Evolutionary conservation across 257 asterid genomes (phyloP).

Genomic region (Capsicum chinense): DNA sequence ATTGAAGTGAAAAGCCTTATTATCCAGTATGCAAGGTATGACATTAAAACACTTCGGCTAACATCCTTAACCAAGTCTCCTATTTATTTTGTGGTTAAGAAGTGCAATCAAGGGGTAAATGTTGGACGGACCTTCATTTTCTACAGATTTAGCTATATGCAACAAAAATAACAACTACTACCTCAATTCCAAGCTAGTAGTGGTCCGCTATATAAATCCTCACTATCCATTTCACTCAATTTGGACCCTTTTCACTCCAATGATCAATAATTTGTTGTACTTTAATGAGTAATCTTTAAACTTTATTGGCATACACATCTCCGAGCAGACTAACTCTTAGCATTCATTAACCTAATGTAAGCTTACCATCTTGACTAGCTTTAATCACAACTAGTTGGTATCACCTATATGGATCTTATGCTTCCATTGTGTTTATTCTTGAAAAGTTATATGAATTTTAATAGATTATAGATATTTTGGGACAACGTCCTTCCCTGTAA

Average conservation of each 20-base stretch:
- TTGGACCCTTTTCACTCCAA: not conserved
- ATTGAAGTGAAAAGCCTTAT: not conserved
- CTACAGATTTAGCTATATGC: not conserved
- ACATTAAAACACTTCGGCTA: not conserved
- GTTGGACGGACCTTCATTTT: not conserved
- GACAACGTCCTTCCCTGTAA: conserved; percentile 17
- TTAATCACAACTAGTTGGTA: conserved; percentile 16
- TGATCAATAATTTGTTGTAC: not conserved
- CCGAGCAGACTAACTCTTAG: conserved; percentile 1
- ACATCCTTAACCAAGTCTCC: not conserved
- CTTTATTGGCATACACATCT: conserved; percentile 1
- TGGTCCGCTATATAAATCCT: conserved; percentile 2
- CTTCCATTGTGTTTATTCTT: not conserved
- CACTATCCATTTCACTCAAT: conserved; percentile 15
- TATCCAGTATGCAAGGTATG: not conserved
- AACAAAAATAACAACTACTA: not conserved
- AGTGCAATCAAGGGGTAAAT: not conserved
- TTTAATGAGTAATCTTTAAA: not conserved
- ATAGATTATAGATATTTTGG: not conserved
- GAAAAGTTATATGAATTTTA: not conserved
- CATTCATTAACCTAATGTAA: not conserved
- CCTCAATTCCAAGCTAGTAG: not conserved
- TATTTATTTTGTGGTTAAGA: conserved; percentile 17
- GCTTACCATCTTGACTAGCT: conserved; percentile 16
- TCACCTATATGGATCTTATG: not conserved